Evolutionary conservation across 805 yeast genomes (phyloP).

Genomic region (Candida loeiensis): DNA sequence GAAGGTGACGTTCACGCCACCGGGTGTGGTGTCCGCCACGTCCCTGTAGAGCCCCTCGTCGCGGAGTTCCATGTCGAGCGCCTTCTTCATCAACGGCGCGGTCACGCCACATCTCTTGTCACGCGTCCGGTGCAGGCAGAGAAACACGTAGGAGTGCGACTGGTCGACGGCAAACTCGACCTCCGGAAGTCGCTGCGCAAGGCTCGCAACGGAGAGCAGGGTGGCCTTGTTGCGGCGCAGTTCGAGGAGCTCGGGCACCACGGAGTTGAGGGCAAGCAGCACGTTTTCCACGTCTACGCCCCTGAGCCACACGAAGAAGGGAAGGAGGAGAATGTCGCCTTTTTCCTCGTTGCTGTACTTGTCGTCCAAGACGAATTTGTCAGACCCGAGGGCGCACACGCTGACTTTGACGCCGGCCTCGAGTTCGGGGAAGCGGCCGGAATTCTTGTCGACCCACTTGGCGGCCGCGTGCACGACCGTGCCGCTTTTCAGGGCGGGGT

Average conservation of each 20-base stretch:
- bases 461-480: conserved; percentile 46
- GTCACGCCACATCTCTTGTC: conserved; percentile 93
- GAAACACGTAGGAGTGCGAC: conserved; percentile 50
- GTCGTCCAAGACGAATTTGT: conserved; percentile 37
- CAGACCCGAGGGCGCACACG: conserved; percentile 53
- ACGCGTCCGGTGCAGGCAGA: conserved; percentile 88
- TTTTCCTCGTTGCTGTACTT: conserved; percentile 41
- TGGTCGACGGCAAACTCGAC: conserved; percentile 32
- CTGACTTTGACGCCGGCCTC: conserved; percentile 43
- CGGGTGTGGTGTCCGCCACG: conserved; percentile 65
- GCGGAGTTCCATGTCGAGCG: conserved; percentile 68
- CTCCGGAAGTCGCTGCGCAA: conserved; percentile 19
- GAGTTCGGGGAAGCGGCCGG: conserved; percentile 16
- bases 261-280: conserved; percentile 37
- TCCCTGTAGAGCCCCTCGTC: conserved; percentile 75
- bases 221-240: conserved; percentile 13
- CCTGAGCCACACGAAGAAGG: conserved; percentile 69
- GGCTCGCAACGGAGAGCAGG: conserved; percentile 10
- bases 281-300: conserved; percentile 46
- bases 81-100: conserved; percentile 84
- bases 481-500: conserved; percentile 49
- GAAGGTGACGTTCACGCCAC: conserved; percentile 67
- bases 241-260: conserved; percentile 41
- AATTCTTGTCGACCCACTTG: conserved; percentile 28
- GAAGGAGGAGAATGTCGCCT: conserved; percentile 65